Base-by-base conservation (phyloP, 176 grass and related monocot species). In the Ensete glaucum region DNA sequence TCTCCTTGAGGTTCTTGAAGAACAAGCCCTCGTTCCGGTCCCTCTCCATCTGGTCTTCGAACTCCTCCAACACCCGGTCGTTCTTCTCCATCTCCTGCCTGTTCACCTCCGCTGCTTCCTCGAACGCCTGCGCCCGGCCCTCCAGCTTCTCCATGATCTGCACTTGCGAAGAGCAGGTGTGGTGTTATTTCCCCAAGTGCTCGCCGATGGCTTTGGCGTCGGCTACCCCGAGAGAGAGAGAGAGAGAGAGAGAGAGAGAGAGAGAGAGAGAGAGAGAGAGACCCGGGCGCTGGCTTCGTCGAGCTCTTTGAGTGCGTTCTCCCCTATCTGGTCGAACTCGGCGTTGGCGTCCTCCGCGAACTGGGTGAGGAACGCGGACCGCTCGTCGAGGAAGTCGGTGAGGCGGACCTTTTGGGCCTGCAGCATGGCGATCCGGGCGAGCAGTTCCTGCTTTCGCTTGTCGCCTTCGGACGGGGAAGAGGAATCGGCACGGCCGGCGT, bases 61-160 rank as follows among this genome's bases (percentile, higher is more conserved):
- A 91, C 77, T 99, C 95, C 84, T 91, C 81, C 54, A 99, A 72
- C 64, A 91, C 85, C 77, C 77, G 91, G 7, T 94, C 86, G 11
- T 89, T 99, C 85, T 89, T 88, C 77, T 94, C 86, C 49, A 99
- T 91, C 73, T 94, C 95, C 79, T 91, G 80, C 69, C 85, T 83
- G 67, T 81, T 85, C 5, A 84, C 79, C 53, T 91, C 88, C 69
- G 90, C 88, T 1, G 71, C 82, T 59, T 91, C 90, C 71, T 99
- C 91, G 22, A 89, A 94, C 10, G 85, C 80, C 77, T 91, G 84
- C 88, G 88, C 91, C 82, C 69, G 79, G 50, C 81, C 87, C 51
- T 99, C 95, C 49, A 99, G 78, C 50, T 87, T 87, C 78, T 87
- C 88, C 86, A 91, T 76, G 83, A 99, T 94, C 90, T 99, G 78